A percentile compares a stretch with the other conserved stretches of the same genome.
Conservation (phyloP, 179 eudicot species). For the Beta macrorhiza region DNA sequence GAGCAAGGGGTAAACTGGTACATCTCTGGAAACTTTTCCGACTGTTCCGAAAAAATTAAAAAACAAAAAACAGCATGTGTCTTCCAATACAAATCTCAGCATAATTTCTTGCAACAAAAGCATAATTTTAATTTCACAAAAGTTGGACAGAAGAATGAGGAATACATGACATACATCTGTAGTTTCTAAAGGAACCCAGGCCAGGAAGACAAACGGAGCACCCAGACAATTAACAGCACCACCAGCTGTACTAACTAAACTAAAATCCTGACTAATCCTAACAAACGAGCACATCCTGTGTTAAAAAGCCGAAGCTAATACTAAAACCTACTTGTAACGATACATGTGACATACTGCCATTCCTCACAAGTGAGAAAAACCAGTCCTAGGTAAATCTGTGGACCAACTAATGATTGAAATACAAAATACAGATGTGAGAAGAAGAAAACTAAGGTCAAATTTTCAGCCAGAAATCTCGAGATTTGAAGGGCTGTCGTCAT, state of each 20-base stretch:
- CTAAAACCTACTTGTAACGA: slow-evolving; percentile 20
- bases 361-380: slow-evolving; percentile 11
- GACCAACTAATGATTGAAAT: slow-evolving; percentile 7
- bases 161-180: slow-evolving; percentile 22
- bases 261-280: slow-evolving; percentile 25
- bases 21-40: not conserved
- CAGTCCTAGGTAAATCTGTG: slow-evolving; percentile 23
- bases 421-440: slow-evolving; percentile 13
- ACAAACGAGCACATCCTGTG: slow-evolving; percentile 1
- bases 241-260: slow-evolving; percentile 22
- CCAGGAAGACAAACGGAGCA: not conserved
- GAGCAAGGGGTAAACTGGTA: not conserved
- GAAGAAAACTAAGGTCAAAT: slow-evolving; percentile 14
- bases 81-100: slow-evolving; percentile 13
- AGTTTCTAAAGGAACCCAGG: slow-evolving; percentile 7
- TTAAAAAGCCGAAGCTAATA: slow-evolving; percentile 17
- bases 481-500: slow-evolving; percentile 31
- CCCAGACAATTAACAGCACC: slow-evolving; percentile 16
- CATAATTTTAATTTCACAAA: slow-evolving; percentile 14
- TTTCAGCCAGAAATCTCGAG: slow-evolving; percentile 40
- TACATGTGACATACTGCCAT: slow-evolving; percentile 21
- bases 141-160: slow-evolving; percentile 26
- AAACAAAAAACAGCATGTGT: not conserved
- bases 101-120: slow-evolving; percentile 19
- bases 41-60: not conserved